These are phyloP conservation scores for Mortierella sp. DNA, from an alignment of 371 early-diverging fungal genomes.

Conservation along the genomic window DNA sequence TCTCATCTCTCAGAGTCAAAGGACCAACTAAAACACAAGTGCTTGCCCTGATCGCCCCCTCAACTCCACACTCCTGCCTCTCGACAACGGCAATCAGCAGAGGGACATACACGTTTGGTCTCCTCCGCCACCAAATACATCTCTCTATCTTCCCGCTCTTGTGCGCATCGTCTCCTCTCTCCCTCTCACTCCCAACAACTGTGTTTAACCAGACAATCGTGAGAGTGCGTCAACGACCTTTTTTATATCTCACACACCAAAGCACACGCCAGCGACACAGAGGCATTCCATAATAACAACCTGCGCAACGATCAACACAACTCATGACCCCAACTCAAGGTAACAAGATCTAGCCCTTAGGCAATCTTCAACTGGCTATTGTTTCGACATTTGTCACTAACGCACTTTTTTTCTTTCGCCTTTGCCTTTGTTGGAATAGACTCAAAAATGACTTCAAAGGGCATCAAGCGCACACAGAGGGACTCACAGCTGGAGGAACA, in stretches of 20 bases:
- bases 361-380: neutral
- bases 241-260: neutral
- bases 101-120: neutral
- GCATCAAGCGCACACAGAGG: neutral
- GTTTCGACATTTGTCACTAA: neutral
- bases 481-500: neutral
- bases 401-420: neutral
- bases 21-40: too few relatives aligned
- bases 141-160: neutral
- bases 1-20: too few relatives aligned
- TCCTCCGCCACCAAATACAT: constrained; percentile 6
- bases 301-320: neutral
- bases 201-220: neutral
- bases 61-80: too few relatives aligned
- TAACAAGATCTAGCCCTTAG: neutral
- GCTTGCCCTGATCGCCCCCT: too few relatives aligned
- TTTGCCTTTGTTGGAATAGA: neutral
- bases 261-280: neutral
- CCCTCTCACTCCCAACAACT: neutral
- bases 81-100: neutral
- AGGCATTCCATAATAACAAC: neutral
- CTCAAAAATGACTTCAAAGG: neutral
- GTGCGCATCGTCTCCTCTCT: neutral
- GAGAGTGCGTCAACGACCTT: neutral
- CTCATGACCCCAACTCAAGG: neutral